Base-by-base conservation (phyloP, 2,329 filamentous ascomycete species). In the Aspergillus floridensis region DNA sequence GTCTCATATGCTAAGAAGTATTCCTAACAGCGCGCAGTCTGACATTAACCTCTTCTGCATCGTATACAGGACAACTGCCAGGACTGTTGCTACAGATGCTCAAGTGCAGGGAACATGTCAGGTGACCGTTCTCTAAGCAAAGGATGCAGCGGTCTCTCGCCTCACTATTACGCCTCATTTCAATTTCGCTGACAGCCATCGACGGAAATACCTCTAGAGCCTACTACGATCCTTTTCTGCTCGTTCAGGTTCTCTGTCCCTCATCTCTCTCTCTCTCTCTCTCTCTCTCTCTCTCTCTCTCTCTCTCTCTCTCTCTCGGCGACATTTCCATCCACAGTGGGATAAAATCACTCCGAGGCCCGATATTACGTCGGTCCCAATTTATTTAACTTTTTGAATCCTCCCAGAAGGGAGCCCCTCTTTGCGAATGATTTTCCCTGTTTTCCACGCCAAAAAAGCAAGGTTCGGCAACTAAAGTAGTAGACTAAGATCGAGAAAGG, bases 101-200 rank as follows among this genome's bases (percentile, higher is more conserved):
- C 10, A 31, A 5, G 10, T 21, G 10, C 21, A 14, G 26, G 21
- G 26, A 24, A 32, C 32, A 38, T 35, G 53, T 53, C 22, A 53
- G 26, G 50, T 29, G 56, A 53, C 44, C 41, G 19, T 53, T 19
- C 32, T 22, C 19, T 5, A 8, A 21, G 16, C 1, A 50, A 49
- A 46, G 24, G 32, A 29, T 26, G 47, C 21, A 16, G 38, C 38
- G 16, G 26, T 47, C 46, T 24, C 24, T 26, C 49, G 53, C 53
- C 53, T 59, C 53, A 59, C 49, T 59, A 22, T 57, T 26, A 32
- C 53, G 58, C 58, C 58, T 59, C 58, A 57, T 57, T 59, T 49
- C 10, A 49, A 24, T 58, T 22, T 49, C 29, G 16, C 48, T 44
- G 22, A 38, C 38, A 38, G 26, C 12, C 32, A 35, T 16, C 32